Base-by-base conservation (phyloP, 208 protist species). In the Trypanosoma melophagium region DNA sequence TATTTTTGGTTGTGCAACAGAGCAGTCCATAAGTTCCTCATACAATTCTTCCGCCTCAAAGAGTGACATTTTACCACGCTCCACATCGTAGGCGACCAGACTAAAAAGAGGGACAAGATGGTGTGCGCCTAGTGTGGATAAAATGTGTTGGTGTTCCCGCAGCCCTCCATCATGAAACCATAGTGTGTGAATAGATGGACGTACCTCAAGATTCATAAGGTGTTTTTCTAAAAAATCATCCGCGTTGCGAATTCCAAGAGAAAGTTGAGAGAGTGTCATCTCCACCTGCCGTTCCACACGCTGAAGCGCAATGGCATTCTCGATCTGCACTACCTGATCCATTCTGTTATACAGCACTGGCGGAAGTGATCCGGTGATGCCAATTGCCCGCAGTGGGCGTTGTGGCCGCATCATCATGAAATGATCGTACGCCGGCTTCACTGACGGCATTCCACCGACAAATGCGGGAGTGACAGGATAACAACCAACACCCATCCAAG, bases 81-180 rank as follows among this genome's bases (percentile, higher is more conserved):
- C 88, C 25, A 96, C 80, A 71, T 96, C 91, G 76, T 94, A 92
- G 67, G 83, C 86, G 22, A 94, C 64, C 0, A 96, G 60, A 60
- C 87, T 93, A 68, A 93, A 94, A 12, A 96, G 79, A 0, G 91
- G 91, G n/a, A 96, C 91, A 12, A 96, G 77, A 64, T 96, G 91
- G 64, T 96, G 88, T 9, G 91, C 85, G 0, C 67, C 83, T 24
- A 96, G 76, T 40, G 60, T 81, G 22, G 84, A 84, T 21, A 96
- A 77, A 64, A 96, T 79, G 74, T 96, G 85, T 66, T 82, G 74
- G 56, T 90, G 69, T n/a, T 83, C 42, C 31, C 87, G 75, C 38
- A 96, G 72, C 19, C 91, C 91, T 17, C 76, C 78, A 55, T 96
- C 91, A 58, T 87, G 84, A 69, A 96, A 94, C 89, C 91, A 96